Conservation (phyloP, 345 rosid genomes). For the Euclidium syriacum region DNA sequence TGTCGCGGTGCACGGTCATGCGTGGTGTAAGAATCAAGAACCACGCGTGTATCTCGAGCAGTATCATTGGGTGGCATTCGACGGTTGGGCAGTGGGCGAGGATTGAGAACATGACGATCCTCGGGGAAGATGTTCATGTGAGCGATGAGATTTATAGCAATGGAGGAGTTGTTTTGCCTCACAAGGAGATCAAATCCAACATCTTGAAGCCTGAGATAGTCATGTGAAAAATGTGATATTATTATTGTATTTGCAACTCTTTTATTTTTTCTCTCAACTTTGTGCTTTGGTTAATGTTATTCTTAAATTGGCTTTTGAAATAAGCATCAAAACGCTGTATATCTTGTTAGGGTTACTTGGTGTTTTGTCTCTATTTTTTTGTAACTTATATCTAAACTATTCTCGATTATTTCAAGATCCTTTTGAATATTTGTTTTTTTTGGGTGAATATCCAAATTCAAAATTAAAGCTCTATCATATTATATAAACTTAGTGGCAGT, state of each 20-base stretch:
- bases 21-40: slow-evolving; percentile 93
- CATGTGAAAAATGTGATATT: slow-evolving; percentile 48
- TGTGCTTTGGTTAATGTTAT: background rate
- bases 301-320: slow-evolving; percentile 26
- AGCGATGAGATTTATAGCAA: slow-evolving; percentile 93
- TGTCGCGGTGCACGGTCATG: slow-evolving; percentile 95
- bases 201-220: slow-evolving; percentile 99
- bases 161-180: slow-evolving; percentile 96
- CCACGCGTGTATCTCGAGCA: slow-evolving; percentile 90
- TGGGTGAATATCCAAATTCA: too few species aligned
- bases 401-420: background rate
- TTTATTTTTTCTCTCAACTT: background rate
- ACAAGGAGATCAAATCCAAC: slow-evolving; percentile 92
- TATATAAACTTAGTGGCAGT: too few species aligned
- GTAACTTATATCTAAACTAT: slow-evolving; percentile 10
- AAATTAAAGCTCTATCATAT: too few species aligned
- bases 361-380: slow-evolving; percentile 16
- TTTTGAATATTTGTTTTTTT: background rate
- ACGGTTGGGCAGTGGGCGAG: slow-evolving; percentile 96
- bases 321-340: slow-evolving; percentile 23
- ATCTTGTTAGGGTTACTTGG: slow-evolving; percentile 20
- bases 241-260: background rate
- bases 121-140: slow-evolving; percentile 95
- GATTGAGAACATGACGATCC: slow-evolving; percentile 96
- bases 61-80: slow-evolving; percentile 97